Evolutionary conservation across 2,329 filamentous ascomycete species (phyloP), one percentile per base, ranked within the genome.

Genomic region (Ilyonectria sp.): DNA sequence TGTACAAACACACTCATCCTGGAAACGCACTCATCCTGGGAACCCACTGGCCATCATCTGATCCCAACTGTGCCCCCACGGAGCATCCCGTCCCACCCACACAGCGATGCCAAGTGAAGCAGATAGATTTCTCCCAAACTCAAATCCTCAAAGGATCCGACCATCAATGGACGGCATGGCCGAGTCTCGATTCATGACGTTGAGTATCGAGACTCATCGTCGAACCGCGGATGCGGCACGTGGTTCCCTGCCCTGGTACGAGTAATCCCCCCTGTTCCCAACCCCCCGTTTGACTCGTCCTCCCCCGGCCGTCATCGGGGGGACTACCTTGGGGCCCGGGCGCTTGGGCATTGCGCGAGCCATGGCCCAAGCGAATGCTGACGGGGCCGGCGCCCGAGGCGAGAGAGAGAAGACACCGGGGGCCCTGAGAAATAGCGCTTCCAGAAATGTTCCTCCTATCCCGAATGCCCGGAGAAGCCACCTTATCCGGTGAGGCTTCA

Each of bases 361-460:
- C 40, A 44, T 46, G 33, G 33, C 29, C 50, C 40, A 33, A 57
- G 55, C 55, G 55, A 57, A 5, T 17, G 40, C 26, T 47, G 40
- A 57, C 40, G 40, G 35, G 29, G 37, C 19, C 21, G 55, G 29
- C 15, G 19, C 13, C 33, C 46, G 31, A 50, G 15, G 15, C 40
- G 40, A 52, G 47, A n/a, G 46, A 52, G 46, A 52, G 49, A 52
- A 53, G 35, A 19, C 35, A 56, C 40, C 43, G 54, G 26, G 49
- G n/a, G 29, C 2, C 26, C 17, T 35, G 19, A 31, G 50, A 53
- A 53, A 53, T 9, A n/a, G n/a, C 37, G 43, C 60, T 56, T 63
- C 60, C 58, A 66, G 65, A 67, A 64, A 49, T 63, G 60, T 67
- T 67, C 60, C 65, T 63, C 60, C 55, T 60, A 60, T 63, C 49